Base-by-base conservation (phyloP, 176 grass and related monocot species). In the Avena atlantica region DNA sequence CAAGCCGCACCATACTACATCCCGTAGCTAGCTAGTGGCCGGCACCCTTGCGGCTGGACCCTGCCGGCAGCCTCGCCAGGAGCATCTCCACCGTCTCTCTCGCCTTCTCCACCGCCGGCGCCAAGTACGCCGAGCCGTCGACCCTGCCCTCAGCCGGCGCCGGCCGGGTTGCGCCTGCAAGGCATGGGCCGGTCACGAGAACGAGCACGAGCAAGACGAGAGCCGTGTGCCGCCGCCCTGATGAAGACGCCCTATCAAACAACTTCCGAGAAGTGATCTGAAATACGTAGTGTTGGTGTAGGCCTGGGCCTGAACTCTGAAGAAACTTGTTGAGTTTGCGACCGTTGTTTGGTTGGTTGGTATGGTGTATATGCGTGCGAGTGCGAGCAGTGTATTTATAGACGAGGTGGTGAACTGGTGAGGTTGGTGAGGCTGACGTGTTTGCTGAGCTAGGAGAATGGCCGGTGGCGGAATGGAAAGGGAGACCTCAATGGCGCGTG, bases 41-140 rank as follows among this genome's bases (percentile, higher is more conserved):
- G 2, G 92, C 84, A 0, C 95, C 95, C 68, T 51, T 91, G 9
- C 89, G 91, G 84, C 95, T 94, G 6, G 95, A 80, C 17, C 95
- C 95, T 2, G 95, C 90, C 50, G 89, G 92, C 74, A 93, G 56
- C 82, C 81, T 92, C 56, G 87, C 95, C 66, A 93, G 58, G 86
- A 89, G 90, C 34, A 89, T 90, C 81, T 78, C 82, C 80, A 96
- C 87, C 55, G 89, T 77, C 60, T 87, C 79, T 61, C 53, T 86
- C 61, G 83, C 88, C 70, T 8, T 83, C 83, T 80, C 62, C 23
- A 47, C 45, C 45, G 45, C 9, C 45, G 45, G 37, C 37, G 37
- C 37, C 37, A 81, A 37, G 77, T 75, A 57, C 68, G 29, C 58
- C 12, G 58, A 13, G 11, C 1, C 29, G 14, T 68, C 15, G 15